These are phyloP conservation scores for Sporothrix euskadiensis DNA, from an alignment of 2,329 filamentous ascomycete genomes.

Conservation along the genomic window DNA sequence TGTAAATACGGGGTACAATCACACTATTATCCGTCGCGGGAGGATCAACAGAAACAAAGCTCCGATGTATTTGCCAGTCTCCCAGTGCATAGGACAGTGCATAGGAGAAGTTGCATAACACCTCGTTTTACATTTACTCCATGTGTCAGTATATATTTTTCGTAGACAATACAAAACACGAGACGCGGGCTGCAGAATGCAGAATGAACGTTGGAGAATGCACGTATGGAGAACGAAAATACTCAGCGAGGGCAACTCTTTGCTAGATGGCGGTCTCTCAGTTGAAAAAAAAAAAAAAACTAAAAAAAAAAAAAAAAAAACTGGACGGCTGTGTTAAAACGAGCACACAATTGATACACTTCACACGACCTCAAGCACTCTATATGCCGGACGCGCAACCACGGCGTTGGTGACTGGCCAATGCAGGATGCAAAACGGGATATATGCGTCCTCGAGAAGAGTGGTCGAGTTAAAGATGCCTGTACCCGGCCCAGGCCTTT, in stretches of 20 bases:
- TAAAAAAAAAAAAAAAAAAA: not conserved
- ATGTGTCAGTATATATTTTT: too few relatives aligned
- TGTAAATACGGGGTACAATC: conserved; percentile 11
- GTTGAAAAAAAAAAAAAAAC: not conserved
- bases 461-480: not conserved
- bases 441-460: not conserved
- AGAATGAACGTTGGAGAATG: not conserved
- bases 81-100: not conserved
- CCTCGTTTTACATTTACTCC: not conserved
- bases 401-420: conserved; percentile 9
- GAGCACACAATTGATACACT: conserved; percentile 5
- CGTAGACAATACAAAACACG: too few relatives aligned
- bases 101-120: not conserved
- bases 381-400: conserved; percentile 18
- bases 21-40: conserved; percentile 18
- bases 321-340: conserved; percentile 2
- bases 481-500: not conserved
- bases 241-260: not conserved
- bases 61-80: not conserved
- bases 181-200: not conserved
- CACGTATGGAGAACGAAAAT: not conserved
- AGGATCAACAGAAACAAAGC: conserved; percentile 21
- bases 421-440: conserved; percentile 1
- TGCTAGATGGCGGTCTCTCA: not conserved
- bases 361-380: not conserved